phyloP scores from a whole-genome alignment of 1,284 basidiomycete genomes.

The Chalciporus sp. region DNA sequence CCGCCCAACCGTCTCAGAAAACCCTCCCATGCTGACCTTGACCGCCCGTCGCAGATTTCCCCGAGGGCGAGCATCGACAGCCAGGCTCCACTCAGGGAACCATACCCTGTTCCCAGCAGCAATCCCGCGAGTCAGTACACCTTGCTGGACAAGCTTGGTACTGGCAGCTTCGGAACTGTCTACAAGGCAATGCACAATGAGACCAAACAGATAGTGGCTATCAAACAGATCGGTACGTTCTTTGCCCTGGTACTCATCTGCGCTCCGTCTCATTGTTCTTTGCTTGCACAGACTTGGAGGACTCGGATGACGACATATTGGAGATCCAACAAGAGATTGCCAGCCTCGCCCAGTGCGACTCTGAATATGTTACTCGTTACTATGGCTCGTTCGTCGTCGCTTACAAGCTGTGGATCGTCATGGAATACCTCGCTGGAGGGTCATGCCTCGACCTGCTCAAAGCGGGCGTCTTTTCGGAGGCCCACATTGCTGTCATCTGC shows the following conservation, averaged over 20 bases:
- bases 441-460: conserved; percentile 96
- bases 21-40: conserved; percentile 44
- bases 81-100: conserved; percentile 50
- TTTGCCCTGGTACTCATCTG: conserved; percentile 1
- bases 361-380: conserved; percentile 94
- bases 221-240: conserved; percentile 92
- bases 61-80: conserved; percentile 42
- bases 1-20: conserved; percentile 48
- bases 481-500: conserved; percentile 92
- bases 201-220: conserved; percentile 91
- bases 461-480: conserved; percentile 87
- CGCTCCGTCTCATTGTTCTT: conserved; percentile 3
- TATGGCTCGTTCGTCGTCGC: conserved; percentile 96
- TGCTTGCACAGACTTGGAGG: conserved; percentile 67
- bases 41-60: conserved; percentile 51
- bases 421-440: conserved; percentile 99
- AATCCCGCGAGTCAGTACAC: conserved; percentile 91
- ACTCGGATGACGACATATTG: conserved; percentile 92
- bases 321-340: conserved; percentile 99
- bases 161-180: conserved; percentile 96
- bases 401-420: conserved; percentile 99
- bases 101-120: conserved; percentile 67
- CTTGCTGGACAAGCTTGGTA: conserved; percentile 92
- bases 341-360: conserved; percentile 93
- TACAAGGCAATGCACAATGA: conserved; percentile 97